Conservation (phyloP, 768 basidiomycete genomes). For the Mycena capillaripes region DNA sequence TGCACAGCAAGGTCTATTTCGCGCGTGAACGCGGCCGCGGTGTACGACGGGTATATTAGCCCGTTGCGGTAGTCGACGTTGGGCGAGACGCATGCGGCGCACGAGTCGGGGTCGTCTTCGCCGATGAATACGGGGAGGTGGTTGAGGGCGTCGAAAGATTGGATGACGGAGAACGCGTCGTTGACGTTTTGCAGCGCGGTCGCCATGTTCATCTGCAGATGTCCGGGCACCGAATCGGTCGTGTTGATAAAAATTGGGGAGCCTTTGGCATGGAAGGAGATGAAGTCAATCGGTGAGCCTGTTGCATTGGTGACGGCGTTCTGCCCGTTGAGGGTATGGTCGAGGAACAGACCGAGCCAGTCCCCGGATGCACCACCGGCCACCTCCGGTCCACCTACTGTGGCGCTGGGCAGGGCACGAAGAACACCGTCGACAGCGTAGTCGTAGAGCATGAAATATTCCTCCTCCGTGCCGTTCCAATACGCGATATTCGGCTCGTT, state of each 20-base stretch:
- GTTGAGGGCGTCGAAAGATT: slow-evolving; percentile 30
- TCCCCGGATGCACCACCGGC: slow-evolving; percentile 34
- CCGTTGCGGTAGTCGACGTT: slow-evolving; percentile 35
- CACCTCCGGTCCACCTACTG: slow-evolving; percentile 33
- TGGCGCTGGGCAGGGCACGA: slow-evolving; percentile 34
- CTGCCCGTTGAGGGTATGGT: slow-evolving; percentile 32
- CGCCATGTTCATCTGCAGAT: slow-evolving; percentile 37
- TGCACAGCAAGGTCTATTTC: slow-evolving; percentile 29
- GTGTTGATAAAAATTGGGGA: slow-evolving; percentile 32
- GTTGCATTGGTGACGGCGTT: slow-evolving; percentile 26
- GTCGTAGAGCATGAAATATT: slow-evolving; percentile 37
- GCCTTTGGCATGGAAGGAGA: slow-evolving; percentile 37
- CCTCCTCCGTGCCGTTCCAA: slow-evolving; percentile 36
- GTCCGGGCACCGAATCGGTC: slow-evolving; percentile 28
- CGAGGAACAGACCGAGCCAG: slow-evolving; percentile 34
- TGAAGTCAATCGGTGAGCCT: slow-evolving; percentile 35
- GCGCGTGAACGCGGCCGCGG: slow-evolving; percentile 34
- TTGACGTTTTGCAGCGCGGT: slow-evolving; percentile 30
- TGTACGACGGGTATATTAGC: slow-evolving; percentile 36
- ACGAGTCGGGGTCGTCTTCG: slow-evolving; percentile 36
- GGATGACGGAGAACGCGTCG: slow-evolving; percentile 34
- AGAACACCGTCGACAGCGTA: slow-evolving; percentile 35
- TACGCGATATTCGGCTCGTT: slow-evolving; percentile 37
- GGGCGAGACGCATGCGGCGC: slow-evolving; percentile 29
- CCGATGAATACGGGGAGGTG: slow-evolving; percentile 33